These are phyloP conservation scores for Toxoplasma gondii DNA, from an alignment of 169 alveolate genomes.

Conservation along the genomic window DNA sequence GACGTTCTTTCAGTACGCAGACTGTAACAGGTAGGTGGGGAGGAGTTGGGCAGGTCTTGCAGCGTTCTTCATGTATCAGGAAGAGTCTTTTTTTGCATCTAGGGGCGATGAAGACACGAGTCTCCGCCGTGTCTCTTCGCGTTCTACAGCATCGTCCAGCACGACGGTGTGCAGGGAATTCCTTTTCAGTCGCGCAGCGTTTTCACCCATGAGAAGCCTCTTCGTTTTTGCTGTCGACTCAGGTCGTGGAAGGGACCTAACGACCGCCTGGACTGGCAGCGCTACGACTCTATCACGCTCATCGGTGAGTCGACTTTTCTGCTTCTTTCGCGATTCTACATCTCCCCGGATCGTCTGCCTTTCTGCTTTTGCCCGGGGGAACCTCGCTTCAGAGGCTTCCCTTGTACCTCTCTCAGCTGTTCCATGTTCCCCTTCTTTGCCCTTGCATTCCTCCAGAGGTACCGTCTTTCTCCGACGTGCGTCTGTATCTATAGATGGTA, in stretches of 20 bases:
- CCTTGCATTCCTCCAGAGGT: too few relatives aligned
- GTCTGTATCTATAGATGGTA: too few relatives aligned
- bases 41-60: not conserved
- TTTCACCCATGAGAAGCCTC: not conserved
- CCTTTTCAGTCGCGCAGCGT: not conserved
- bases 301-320: slow-evolving; percentile 32
- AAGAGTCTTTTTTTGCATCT: not conserved
- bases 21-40: slow-evolving; percentile 48
- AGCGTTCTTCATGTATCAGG: not conserved
- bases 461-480: too few relatives aligned
- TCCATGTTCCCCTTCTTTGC: too few relatives aligned
- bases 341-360: not conserved
- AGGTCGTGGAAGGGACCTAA: slow-evolving; percentile 61
- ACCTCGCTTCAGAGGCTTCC: not conserved
- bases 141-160: not conserved
- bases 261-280: slow-evolving; percentile 54
- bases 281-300: slow-evolving; percentile 42
- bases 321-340: not conserved
- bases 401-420: not conserved
- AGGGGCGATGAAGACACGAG: too few relatives aligned
- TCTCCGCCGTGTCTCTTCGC: not conserved
- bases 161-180: not conserved
- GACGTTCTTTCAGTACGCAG: slow-evolving; percentile 58
- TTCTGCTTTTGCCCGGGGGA: not conserved
- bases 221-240: not conserved